Evolutionary conservation across 768 basidiomycete species (phyloP), one percentile per base, ranked within the genome.

Genomic region (Pulveroboletus ravenelii): DNA sequence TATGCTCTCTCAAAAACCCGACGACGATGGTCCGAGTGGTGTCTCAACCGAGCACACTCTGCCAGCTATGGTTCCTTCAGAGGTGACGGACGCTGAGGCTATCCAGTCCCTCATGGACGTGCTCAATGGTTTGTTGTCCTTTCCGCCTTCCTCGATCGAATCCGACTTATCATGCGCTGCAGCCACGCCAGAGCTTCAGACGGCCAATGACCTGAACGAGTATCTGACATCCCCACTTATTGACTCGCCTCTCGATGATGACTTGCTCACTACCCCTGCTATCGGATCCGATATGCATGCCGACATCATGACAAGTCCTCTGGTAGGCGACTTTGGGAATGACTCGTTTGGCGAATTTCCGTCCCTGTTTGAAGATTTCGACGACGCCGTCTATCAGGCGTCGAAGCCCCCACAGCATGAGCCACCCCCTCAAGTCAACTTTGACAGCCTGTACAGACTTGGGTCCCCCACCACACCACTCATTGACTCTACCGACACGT

Each of bases 1-100:
- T 53, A 89, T 89, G 87, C 65, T 89, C 57, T 71, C 75, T 18
- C 72, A 77, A 57, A 75, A 74, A 39, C 72, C 80, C 23, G 61
- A 68, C 52, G 73, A 76, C 50, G 61, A 68, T 50, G 51, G 70
- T 34, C 62, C 66, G 59, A 55, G 66, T 34, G 53, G 65, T 25
- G 68, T 77, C 61, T 63, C 50, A 50, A 36, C 60, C 13, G 53
- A 56, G 62, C 65, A 65, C 54, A 48, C 60, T 35, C 62, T 59
- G 40, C 60, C 64, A 1, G 54, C 60, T 44, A 53, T 62, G n/a
- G 52, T 62, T 38, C 66, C 41, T 23, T 13, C 57, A 29, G 38
- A 41, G 3, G 52, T 60, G 32, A 52, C 64, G 52, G 62, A 68
- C 2, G 53, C 49, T 17, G 70, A 67, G 3, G 60, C 69, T n/a